Percentiles rank a stretch among this genome's conserved stretches.
Conservation (phyloP, 106 monocot species). For the Agapanthus africanus region DNA sequence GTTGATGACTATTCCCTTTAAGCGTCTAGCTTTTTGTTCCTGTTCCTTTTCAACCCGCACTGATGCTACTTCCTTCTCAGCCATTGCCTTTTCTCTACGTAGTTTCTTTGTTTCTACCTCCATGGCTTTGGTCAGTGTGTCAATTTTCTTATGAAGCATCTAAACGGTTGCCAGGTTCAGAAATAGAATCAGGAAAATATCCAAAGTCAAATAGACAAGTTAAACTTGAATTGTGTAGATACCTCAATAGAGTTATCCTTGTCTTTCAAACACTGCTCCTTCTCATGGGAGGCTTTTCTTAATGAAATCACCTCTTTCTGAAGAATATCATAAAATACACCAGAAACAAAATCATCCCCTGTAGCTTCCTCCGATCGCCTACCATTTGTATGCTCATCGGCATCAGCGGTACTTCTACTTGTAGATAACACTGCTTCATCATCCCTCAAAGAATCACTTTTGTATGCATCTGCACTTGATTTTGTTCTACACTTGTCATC, state of each 20-base stretch:
- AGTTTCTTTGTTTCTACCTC: slow-evolving; percentile 71
- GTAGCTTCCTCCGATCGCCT: slow-evolving; percentile 15
- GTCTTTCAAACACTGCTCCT: slow-evolving; percentile 62
- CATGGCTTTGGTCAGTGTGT: slow-evolving; percentile 68
- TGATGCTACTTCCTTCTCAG: slow-evolving; percentile 56
- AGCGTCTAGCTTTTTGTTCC: slow-evolving; percentile 43
- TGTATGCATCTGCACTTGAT: slow-evolving; percentile 21
- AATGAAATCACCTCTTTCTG: slow-evolving; percentile 75
- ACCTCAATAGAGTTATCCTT: slow-evolving; percentile 81
- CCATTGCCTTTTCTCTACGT: slow-evolving; percentile 53
- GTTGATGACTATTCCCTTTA: slow-evolving; percentile 25
- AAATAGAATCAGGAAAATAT: not conserved
- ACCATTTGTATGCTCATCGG: slow-evolving; percentile 13
- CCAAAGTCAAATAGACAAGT: not conserved
- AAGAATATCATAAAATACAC: slow-evolving; percentile 58
- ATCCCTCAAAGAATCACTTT: slow-evolving; percentile 25
- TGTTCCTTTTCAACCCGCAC: slow-evolving; percentile 47
- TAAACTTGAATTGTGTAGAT: not conserved
- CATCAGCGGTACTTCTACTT: slow-evolving; percentile 11
- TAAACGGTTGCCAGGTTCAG: slow-evolving; percentile 12
- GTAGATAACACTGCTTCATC: slow-evolving; percentile 15
- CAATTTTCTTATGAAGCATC: slow-evolving; percentile 66
- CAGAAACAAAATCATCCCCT: slow-evolving; percentile 60
- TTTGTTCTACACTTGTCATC: slow-evolving; percentile 25
- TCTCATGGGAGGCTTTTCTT: slow-evolving; percentile 66